Base-by-base conservation (phyloP, 768 basidiomycete species). In the Leccinum obscurum region DNA sequence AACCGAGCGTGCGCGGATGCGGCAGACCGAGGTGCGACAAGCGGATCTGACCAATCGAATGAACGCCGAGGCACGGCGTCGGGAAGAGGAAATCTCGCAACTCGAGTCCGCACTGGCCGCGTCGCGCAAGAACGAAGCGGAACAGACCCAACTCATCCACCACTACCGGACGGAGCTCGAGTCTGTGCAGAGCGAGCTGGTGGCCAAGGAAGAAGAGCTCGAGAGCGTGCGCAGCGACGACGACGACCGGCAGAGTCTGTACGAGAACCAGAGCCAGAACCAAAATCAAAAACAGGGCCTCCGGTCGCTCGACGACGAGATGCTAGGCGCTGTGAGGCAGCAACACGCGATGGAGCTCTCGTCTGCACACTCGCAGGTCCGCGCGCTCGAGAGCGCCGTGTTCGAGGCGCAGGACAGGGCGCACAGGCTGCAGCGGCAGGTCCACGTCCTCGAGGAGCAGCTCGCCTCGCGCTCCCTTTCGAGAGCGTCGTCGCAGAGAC, bases 341-440 rank as follows among this genome's bases (percentile, higher is more conserved):
- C 89, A 92, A 63, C 89, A 93, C 66, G 80, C 83, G 13, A 82
- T 95, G 59, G 92, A 93, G 60, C 80, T 95, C 7, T 94, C 92
- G 37, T 78, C 84, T 11, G 85, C 92, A 4, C 90, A 90, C 37
- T 90, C 90, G 0, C 85, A 86, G 69, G 88, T 95, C 54, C 85
- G 93, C 11, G 81, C 83, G 4, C 78, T 94, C 66, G 92, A 95
- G 74, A 84, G 84, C 10, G 72, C 81, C 11, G 78, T 88, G 30
- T 93, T 89, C 72, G 84, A 90, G 61, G 86, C 88, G 30, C 88
- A 93, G 63, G 85, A 85, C 46, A 80, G 78, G 56, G 80, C 84
- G 15, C 89, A 92, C 69, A 73, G 80, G 3, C 70, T 91, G 22
- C 89, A 92, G 70, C 85, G 85, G 66, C 89, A 89, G 63, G 72